Conservation (phyloP, 805 yeast genomes). For the Candida xyloterini region DNA sequence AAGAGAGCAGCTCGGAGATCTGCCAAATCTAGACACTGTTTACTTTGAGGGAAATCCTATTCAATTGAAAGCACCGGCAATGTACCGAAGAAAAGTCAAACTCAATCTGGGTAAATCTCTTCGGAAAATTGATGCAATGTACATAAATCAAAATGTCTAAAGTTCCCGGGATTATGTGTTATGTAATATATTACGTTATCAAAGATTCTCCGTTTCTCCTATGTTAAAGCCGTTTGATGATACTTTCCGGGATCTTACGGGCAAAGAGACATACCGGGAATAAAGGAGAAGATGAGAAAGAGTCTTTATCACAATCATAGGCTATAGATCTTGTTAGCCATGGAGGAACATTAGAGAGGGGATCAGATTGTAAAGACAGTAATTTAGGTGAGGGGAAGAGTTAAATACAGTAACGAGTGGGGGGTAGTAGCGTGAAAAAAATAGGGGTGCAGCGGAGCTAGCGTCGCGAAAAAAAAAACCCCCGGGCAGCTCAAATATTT, state of each 20-base stretch:
- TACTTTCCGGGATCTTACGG: conserved; percentile 6
- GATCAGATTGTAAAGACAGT: not conserved
- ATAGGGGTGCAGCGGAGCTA: conserved; percentile 2
- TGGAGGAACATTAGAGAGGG: conserved; percentile 4
- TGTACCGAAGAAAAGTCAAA: conserved; percentile 80
- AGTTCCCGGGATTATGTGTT: not conserved
- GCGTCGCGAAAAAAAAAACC: conserved; percentile 6
- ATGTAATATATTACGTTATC: conserved; percentile 1
- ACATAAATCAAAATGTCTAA: conserved; percentile 26
- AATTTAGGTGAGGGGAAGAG: conserved; percentile 11
- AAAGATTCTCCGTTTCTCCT: conserved; percentile 12
- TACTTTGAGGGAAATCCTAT: conserved; percentile 93
- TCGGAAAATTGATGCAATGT: conserved; percentile 89
- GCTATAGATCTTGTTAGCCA: not conserved
- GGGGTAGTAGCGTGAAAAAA: conserved; percentile 5
- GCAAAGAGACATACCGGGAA: too few species aligned
- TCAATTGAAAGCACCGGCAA: conserved; percentile 67
- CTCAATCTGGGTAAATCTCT: conserved; percentile 69
- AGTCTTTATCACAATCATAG: not conserved
- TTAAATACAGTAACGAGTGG: not conserved
- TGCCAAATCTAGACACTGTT: conserved; percentile 75
- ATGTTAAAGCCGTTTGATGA: conserved; percentile 3
- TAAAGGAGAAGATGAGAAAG: too few species aligned
- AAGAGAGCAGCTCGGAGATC: conserved; percentile 56
- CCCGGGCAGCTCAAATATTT: conserved; percentile 1